Base-by-base conservation (phyloP, 495 filamentous ascomycete species). In the Hyaloscypha finlandica region DNA sequence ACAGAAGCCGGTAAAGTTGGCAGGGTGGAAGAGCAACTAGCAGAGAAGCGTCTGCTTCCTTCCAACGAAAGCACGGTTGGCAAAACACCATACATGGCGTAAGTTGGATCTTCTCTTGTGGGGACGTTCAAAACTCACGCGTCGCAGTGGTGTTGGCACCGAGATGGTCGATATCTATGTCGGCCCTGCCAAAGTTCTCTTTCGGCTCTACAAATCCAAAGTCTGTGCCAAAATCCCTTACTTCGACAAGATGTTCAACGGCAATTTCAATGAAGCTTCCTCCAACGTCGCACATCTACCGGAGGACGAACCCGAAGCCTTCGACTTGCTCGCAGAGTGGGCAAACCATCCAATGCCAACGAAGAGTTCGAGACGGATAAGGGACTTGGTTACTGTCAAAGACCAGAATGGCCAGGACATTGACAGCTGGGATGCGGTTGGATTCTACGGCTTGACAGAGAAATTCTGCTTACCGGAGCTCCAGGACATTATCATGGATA, bases 161-260 rank as follows among this genome's bases (percentile, higher is more conserved):
- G 62, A 64, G 6, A 64, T 57, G 48, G 62, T 64, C n/a, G 22
- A 64, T 20, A 11, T 64, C 48, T 55, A 55, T 31, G 62, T 55
- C 25, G 52, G 62, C 14, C 25, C 31, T 6, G 6, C 5, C 25
- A 55, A 65, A 33, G 22, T 5, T 0, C 63, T 45, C 3, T 67
- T 35, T 16, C 14, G 39, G 2, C 42, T 87, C 32, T 53, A 66
- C 32, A 66, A 31, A 60, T 12, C 59, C 3, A 12, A 52, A 11
- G 2, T 66, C n/a, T 54, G 55, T 56, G 58, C 20, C 37, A 32
- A 31, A 31, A 35, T 61, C 25, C 55, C 55, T 14, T 66, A 52
- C 30, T 66, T 66, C 30, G n/a, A 66, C 29, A 66, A 59, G 56
- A 59, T 66, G 56, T 61, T 66, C 22, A 42, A 48, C n/a, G 57